These are phyloP conservation scores for Phalaenopsis hybrid DNA, from an alignment of 116 monocot species.

Conservation along the genomic window DNA sequence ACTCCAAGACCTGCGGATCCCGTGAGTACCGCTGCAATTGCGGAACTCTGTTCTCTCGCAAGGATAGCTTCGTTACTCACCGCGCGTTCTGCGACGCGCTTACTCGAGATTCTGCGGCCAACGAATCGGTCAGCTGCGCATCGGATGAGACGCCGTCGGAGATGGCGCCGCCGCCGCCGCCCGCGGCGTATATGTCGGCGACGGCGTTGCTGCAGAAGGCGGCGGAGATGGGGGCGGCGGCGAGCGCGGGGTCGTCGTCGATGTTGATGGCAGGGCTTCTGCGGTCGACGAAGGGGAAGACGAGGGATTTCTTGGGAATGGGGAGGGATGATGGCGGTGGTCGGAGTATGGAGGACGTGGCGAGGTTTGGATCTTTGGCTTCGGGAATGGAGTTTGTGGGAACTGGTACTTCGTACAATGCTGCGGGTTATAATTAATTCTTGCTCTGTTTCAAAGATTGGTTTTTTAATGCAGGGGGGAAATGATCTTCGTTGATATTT, in stretches of 20 bases:
- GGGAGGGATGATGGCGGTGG: background rate
- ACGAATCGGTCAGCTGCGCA: background rate
- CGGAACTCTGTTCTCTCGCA: slow-evolving; percentile 73
- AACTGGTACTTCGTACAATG: slow-evolving; percentile 2
- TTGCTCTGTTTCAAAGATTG: background rate
- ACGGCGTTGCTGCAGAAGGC: slow-evolving; percentile 90
- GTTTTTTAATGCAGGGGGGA: background rate
- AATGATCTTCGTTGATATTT: background rate
- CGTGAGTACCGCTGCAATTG: slow-evolving; percentile 80
- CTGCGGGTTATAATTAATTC: background rate
- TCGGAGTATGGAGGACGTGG: background rate
- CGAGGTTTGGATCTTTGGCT: slow-evolving; percentile 1
- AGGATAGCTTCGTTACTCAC: slow-evolving; percentile 11
- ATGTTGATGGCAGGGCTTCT: background rate
- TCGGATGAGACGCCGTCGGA: slow-evolving; percentile 42
- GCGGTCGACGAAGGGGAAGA: slow-evolving; percentile 13
- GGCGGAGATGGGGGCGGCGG: slow-evolving; percentile 56
- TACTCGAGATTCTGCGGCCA: background rate
- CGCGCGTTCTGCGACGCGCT: slow-evolving; percentile 9
- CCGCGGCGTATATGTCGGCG: slow-evolving; percentile 70
- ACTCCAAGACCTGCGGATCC: slow-evolving; percentile 71
- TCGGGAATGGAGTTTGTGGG: slow-evolving; percentile 3
- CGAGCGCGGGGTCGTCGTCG: slow-evolving; percentile 9
- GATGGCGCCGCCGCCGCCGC: slow-evolving; percentile 77
- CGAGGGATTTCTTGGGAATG: slow-evolving; percentile 10